These are phyloP conservation scores for Gracilaria gracilis DNA, from an alignment of 23 red algal species.

Conservation along the genomic window DNA sequence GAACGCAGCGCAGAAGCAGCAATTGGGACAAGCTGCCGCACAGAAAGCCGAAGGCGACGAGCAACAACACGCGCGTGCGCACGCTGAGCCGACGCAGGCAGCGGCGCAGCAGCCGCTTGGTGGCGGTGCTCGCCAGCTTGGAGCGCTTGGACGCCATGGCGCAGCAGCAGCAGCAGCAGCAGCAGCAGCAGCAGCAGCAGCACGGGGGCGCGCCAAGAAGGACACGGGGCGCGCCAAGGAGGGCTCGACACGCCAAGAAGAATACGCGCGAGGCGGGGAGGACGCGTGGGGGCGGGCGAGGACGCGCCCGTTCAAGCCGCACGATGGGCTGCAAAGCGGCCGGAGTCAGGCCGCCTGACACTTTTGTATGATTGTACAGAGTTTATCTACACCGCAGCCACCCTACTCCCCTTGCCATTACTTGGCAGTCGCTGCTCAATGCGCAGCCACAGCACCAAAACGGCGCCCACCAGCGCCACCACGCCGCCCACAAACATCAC, in stretches of 20 bases:
- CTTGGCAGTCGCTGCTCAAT: slow-evolving; percentile 36
- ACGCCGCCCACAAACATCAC: slow-evolving; percentile 84
- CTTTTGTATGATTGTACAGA: too few relatives aligned
- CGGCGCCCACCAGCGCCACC: slow-evolving; percentile 61
- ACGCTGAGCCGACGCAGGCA: not conserved
- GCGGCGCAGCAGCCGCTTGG: not conserved
- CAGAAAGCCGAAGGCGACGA: not conserved
- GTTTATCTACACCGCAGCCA: too few relatives aligned
- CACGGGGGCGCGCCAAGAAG: not conserved
- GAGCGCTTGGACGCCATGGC: not conserved
- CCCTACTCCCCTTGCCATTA: too few relatives aligned
- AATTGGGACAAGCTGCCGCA: not conserved
- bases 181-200: not conserved
- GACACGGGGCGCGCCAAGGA: too few relatives aligned
- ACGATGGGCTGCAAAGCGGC: too few relatives aligned
- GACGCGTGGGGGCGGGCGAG: too few relatives aligned
- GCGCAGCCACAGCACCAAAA: slow-evolving; percentile 63
- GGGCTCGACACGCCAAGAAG: too few relatives aligned
- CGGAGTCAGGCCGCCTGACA: too few relatives aligned
- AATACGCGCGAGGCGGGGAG: too few relatives aligned
- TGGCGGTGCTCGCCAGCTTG: not conserved
- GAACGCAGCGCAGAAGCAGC: not conserved
- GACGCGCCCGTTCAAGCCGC: too few relatives aligned
- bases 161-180: not conserved
- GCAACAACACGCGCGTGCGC: not conserved